Evolutionary conservation across 2,329 filamentous ascomycete species (phyloP).

Genomic region (Nannizziopsis barbatae): DNA sequence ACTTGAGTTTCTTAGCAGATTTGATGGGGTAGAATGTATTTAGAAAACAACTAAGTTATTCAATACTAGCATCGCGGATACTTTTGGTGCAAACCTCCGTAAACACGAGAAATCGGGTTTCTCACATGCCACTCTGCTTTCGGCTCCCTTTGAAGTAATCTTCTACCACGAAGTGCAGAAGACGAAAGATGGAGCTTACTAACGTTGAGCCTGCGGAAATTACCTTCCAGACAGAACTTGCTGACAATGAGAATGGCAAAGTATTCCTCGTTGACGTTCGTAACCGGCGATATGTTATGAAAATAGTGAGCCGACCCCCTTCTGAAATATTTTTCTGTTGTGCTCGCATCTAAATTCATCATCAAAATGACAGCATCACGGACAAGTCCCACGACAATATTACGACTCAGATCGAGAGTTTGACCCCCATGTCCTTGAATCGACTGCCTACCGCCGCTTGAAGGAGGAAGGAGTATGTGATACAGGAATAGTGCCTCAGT

Average conservation of each 20-base stretch:
- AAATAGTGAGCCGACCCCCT: constrained; percentile 16
- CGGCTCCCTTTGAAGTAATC: too few relatives aligned
- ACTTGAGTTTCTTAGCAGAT: background rate
- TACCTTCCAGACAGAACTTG: background rate
- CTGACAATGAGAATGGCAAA: constrained; percentile 8
- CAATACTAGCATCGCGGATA: too few relatives aligned
- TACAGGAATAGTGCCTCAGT: constrained; percentile 11
- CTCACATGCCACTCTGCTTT: too few relatives aligned
- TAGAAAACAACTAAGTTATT: too few relatives aligned
- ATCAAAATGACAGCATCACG: constrained; percentile 8
- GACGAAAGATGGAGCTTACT: constrained; percentile 5
- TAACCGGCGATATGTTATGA: constrained; percentile 16
- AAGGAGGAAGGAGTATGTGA: constrained; percentile 10
- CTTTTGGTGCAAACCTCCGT: too few relatives aligned
- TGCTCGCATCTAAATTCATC: background rate
- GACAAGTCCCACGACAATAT: background rate
- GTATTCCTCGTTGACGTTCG: constrained; percentile 15
- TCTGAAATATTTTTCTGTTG: background rate
- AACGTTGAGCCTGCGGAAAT: background rate
- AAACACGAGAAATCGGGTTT: too few relatives aligned
- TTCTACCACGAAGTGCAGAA: too few relatives aligned
- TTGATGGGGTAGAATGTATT: background rate
- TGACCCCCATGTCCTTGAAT: constrained; percentile 10
- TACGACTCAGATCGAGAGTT: constrained; percentile 1
- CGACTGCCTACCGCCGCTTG: constrained; percentile 10